Conservation (phyloP, 371 early-diverging fungal genomes). For the Haplosporangium sp. region DNA sequence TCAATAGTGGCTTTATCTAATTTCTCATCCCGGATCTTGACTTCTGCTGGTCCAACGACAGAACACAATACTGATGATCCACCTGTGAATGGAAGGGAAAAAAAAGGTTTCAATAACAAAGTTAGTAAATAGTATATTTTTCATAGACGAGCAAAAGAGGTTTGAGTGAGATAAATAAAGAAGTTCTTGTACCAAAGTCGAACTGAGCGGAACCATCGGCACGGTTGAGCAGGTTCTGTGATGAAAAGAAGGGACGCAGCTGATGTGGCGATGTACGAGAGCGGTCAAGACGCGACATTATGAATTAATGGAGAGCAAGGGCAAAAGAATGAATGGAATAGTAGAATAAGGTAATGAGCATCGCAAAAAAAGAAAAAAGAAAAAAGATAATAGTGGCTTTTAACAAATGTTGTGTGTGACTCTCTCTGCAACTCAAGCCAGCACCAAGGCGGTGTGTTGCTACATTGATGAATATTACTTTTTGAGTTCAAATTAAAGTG, state of each 20-base stretch:
- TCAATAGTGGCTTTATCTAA: constrained; percentile 89
- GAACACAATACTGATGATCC: constrained; percentile 76
- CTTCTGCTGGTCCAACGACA: constrained; percentile 91
- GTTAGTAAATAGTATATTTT: no score
- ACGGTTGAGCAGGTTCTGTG: constrained; percentile 73
- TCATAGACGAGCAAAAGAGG: no score
- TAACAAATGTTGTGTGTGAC: no score
- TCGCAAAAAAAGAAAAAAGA: neutral
- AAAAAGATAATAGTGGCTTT: constrained; percentile 1
- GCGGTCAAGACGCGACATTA: constrained; percentile 48
- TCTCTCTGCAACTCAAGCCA: no score
- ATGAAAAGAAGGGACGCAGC: constrained; percentile 71
- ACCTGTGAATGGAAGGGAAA: neutral
- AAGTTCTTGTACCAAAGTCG: constrained; percentile 66
- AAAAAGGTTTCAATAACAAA: no score
- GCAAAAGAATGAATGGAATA: neutral
- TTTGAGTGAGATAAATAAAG: no score
- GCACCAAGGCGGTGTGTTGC: no score
- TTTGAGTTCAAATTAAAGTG: no score
- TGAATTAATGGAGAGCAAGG: constrained; percentile 6
- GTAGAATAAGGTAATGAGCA: neutral
- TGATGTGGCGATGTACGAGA: constrained; percentile 54
- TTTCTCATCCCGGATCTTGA: constrained; percentile 85
- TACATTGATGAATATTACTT: no score
- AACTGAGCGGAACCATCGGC: constrained; percentile 84